phyloP scores from a whole-genome alignment of 495 filamentous ascomycete genomes.

The Penicillium daleae region DNA sequence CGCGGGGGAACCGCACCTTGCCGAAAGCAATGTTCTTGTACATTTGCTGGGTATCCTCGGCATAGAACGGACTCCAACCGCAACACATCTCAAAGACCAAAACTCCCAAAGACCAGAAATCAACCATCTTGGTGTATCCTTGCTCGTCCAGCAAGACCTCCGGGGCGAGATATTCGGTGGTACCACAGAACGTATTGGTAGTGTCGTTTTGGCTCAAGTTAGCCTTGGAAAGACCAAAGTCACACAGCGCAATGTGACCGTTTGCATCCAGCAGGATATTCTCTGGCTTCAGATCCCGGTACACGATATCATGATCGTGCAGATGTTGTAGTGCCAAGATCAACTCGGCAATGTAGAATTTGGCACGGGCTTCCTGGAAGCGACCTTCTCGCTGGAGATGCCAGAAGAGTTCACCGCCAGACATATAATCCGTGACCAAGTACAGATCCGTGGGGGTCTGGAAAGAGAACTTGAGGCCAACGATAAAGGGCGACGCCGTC shows the following conservation, averaged over 20 bases:
- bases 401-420: conserved; percentile 97
- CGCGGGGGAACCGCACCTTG: conserved; percentile 94
- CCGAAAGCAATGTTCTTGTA: conserved; percentile 99
- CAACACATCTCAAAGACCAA: conserved; percentile 99
- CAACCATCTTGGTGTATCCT: conserved; percentile 99
- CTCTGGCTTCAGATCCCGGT: conserved; percentile 87
- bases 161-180: conserved; percentile 94
- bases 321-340: conserved; percentile 95
- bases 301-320: conserved; percentile 96
- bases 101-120: conserved; percentile 98
- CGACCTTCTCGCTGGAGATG: conserved; percentile 97
- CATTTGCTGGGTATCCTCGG: conserved; percentile 99
- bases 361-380: conserved; percentile 91
- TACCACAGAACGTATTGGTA: conserved; percentile 98
- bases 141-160: conserved; percentile 94
- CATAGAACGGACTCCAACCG: conserved; percentile 98
- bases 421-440: conserved; percentile 99
- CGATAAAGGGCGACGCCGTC: conserved; percentile 95
- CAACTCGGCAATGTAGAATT: conserved; percentile 98
- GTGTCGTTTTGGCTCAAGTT: conserved; percentile 95
- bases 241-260: conserved; percentile 82
- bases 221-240: conserved; percentile 94
- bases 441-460: conserved; percentile 97
- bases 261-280: conserved; percentile 86
- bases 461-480: conserved; percentile 98